Evolutionary conservation across 2,329 filamentous ascomycete genomes (phyloP).

Genomic region (Aspergillus alliaceus): DNA sequence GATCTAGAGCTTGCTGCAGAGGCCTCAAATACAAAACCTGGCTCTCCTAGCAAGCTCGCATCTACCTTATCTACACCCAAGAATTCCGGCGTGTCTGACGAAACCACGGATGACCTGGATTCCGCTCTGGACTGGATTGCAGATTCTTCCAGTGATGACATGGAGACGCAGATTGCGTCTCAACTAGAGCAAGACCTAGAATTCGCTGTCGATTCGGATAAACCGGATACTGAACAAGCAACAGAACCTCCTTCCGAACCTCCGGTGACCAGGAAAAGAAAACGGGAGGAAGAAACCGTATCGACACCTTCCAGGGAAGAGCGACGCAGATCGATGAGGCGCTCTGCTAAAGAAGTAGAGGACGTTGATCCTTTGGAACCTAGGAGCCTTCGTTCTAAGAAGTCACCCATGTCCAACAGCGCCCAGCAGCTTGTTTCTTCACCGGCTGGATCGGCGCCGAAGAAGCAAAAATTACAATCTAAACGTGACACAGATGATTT

Average conservation of each 20-base stretch:
- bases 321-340: conserved; percentile 32
- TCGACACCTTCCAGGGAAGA: conserved; percentile 18
- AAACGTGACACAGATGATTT: conserved; percentile 4
- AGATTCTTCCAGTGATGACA: conserved; percentile 41
- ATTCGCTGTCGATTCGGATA: conserved; percentile 33
- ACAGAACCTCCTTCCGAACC: conserved; percentile 7
- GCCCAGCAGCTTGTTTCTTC: conserved; percentile 13
- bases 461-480: conserved; percentile 24
- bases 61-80: background rate
- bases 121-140: conserved; percentile 22
- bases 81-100: background rate
- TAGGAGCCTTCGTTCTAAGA: conserved; percentile 16
- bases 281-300: conserved; percentile 26
- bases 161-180: conserved; percentile 46
- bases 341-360: conserved; percentile 19
- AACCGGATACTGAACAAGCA: conserved; percentile 4
- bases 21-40: background rate
- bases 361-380: conserved; percentile 9
- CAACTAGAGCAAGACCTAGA: conserved; percentile 47
- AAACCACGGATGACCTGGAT: background rate
- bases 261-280: conserved; percentile 34
- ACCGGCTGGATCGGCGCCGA: conserved; percentile 21
- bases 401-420: background rate
- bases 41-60: background rate
- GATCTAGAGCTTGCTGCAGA: background rate